These are phyloP conservation scores for Chernovozyma sophiae-reginae DNA, from an alignment of 1,139 yeast species.

Conservation along the genomic window DNA sequence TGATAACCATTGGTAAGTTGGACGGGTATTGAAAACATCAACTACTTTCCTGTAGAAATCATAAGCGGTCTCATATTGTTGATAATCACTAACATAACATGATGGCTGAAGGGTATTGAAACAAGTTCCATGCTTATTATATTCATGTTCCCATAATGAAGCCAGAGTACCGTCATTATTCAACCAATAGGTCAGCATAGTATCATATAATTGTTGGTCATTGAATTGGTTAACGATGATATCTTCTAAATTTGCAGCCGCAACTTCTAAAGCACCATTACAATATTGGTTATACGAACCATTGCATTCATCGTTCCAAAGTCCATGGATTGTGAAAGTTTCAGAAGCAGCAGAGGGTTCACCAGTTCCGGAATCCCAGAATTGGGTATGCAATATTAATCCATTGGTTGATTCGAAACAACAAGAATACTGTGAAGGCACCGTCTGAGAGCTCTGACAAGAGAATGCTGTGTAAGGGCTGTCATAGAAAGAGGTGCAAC, in stretches of 20 bases:
- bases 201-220: constrained; percentile 24
- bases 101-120: constrained; percentile 35
- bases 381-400: constrained; percentile 14
- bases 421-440: constrained; percentile 9
- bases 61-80: constrained; percentile 28
- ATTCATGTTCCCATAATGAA: constrained; percentile 39
- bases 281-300: constrained; percentile 33
- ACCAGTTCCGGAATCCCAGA: constrained; percentile 15
- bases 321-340: constrained; percentile 39
- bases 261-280: constrained; percentile 27
- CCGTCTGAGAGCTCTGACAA: constrained; percentile 2
- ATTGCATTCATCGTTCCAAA: constrained; percentile 39
- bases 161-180: constrained; percentile 26
- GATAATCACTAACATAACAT: constrained; percentile 31
- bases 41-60: constrained; percentile 32
- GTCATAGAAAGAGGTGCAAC: constrained; percentile 6
- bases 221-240: constrained; percentile 27
- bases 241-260: constrained; percentile 23
- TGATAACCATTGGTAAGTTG: constrained; percentile 32
- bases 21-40: constrained; percentile 31
- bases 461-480: constrained; percentile 7
- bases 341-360: constrained; percentile 18
- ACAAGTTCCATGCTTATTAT: constrained; percentile 43
- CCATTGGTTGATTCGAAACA: constrained; percentile 16
- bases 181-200: constrained; percentile 35